Evolutionary conservation across 345 rosid species (phyloP).

Genomic region (Aquilaria sinensis): DNA sequence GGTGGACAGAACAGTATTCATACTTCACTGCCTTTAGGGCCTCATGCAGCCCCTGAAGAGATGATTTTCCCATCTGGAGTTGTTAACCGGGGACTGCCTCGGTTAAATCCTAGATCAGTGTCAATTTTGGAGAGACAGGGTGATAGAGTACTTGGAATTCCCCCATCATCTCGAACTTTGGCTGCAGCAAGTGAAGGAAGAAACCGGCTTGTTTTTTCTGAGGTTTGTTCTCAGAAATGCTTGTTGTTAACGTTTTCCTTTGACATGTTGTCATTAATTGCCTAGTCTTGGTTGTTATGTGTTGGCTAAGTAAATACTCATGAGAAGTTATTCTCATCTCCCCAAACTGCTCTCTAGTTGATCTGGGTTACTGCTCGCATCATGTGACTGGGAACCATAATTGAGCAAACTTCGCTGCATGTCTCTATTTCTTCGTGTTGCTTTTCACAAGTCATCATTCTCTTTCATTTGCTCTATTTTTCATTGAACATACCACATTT

Average conservation of each 20-base stretch:
- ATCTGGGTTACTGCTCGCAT: too few species aligned
- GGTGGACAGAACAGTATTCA: conserved; percentile 38
- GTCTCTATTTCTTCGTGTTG: too few species aligned
- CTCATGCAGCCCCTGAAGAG: conserved; percentile 39
- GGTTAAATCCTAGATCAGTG: conserved; percentile 46
- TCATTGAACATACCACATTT: too few species aligned
- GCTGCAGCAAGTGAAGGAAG: conserved; percentile 66
- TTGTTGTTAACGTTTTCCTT: conserved; percentile 1
- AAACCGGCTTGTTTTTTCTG: conserved; percentile 56
- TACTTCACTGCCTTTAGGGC: conserved; percentile 26
- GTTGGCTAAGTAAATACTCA: too few species aligned
- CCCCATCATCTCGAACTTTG: conserved; percentile 50
- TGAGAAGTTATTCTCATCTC: too few species aligned
- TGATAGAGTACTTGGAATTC: conserved; percentile 42
- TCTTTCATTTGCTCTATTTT: too few species aligned
- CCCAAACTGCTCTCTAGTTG: too few species aligned
- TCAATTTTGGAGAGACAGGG: conserved; percentile 56
- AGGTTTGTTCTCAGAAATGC: conserved; percentile 47
- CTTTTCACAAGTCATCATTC: too few species aligned
- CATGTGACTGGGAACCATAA: too few species aligned
- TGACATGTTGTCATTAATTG: neutral
- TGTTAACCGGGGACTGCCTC: conserved; percentile 40
- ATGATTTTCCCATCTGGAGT: conserved; percentile 38
- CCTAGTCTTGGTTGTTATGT: too few species aligned
- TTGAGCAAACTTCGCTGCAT: too few species aligned